Evolutionary conservation across 1,284 basidiomycete genomes (phyloP).

Genomic region (Ganoderma lucidum): DNA sequence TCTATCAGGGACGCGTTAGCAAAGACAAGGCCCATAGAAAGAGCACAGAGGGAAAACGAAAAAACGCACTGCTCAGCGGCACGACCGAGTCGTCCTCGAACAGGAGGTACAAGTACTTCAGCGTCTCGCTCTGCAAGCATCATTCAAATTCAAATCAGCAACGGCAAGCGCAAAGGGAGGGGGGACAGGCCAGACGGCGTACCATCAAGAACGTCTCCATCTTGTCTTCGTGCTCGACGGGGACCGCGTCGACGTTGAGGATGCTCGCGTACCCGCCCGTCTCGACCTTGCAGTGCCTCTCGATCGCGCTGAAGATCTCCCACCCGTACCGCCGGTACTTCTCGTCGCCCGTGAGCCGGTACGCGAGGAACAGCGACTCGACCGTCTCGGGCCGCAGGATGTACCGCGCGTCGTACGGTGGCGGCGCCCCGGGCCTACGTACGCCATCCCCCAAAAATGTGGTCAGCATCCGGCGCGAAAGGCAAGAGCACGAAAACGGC

Average conservation of each 20-base stretch:
- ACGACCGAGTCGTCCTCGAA: conserved; percentile 82
- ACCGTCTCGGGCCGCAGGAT: conserved; percentile 94
- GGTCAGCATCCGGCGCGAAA: neutral
- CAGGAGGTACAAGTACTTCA: conserved; percentile 94
- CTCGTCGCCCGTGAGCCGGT: conserved; percentile 84
- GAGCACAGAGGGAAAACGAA: neutral
- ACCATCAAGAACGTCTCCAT: conserved; percentile 97
- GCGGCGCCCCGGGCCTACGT: conserved; percentile 53
- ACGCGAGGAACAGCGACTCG: conserved; percentile 92
- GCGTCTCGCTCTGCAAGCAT: conserved; percentile 77
- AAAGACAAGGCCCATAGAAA: neutral
- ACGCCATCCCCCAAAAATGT: neutral
- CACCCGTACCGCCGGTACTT: conserved; percentile 89
- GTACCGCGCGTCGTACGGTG: conserved; percentile 87
- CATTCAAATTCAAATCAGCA: neutral
- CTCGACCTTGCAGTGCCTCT: conserved; percentile 79
- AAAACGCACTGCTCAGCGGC: conserved; percentile 75
- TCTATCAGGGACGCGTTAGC: conserved; percentile 49
- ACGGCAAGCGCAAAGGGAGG: neutral
- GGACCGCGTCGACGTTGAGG: conserved; percentile 82
- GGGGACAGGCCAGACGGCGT: conserved; percentile 34
- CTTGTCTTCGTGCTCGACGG: conserved; percentile 79
- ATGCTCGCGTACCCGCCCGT: conserved; percentile 88
- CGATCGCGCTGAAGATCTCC: conserved; percentile 91
- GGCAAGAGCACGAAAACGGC: no score